Evolutionary conservation across 768 basidiomycete species (phyloP).

Genomic region (Phylloporus sp.): DNA sequence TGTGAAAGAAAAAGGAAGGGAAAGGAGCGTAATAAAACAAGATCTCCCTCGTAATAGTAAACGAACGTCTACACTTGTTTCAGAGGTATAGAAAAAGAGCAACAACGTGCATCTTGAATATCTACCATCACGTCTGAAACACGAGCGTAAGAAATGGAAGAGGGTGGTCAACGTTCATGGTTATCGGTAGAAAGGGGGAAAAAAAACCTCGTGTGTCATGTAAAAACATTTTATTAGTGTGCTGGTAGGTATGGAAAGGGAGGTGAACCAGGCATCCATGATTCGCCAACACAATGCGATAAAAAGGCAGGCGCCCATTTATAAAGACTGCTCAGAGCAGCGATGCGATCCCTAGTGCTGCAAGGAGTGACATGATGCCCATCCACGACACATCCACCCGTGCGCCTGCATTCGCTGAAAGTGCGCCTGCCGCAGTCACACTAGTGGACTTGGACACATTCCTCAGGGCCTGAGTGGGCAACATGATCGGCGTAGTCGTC

Average conservation of each 20-base stretch:
- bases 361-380: conserved; percentile 8
- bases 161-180: not conserved
- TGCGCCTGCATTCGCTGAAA: conserved; percentile 22
- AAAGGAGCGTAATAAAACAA: not conserved
- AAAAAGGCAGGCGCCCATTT: not conserved
- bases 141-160: not conserved
- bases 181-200: not conserved
- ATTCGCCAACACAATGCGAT: not conserved
- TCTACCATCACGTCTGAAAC: not conserved
- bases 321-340: conserved; percentile 19
- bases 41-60: not conserved
- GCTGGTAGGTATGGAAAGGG: not conserved
- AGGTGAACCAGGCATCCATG: not conserved
- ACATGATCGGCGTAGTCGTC: conserved; percentile 79
- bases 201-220: not conserved
- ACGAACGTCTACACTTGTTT: not conserved
- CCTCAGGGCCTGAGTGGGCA: conserved; percentile 67
- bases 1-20: not conserved
- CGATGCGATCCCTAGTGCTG: conserved; percentile 23
- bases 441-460: no score
- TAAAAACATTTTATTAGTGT: conserved; percentile 1
- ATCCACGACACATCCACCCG: conserved; percentile 17
- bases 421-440: not conserved
- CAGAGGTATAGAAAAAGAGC: not conserved
- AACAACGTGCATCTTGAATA: not conserved